Conservation (phyloP, 2,329 filamentous ascomycete genomes). For the Juglanconis juglandina region DNA sequence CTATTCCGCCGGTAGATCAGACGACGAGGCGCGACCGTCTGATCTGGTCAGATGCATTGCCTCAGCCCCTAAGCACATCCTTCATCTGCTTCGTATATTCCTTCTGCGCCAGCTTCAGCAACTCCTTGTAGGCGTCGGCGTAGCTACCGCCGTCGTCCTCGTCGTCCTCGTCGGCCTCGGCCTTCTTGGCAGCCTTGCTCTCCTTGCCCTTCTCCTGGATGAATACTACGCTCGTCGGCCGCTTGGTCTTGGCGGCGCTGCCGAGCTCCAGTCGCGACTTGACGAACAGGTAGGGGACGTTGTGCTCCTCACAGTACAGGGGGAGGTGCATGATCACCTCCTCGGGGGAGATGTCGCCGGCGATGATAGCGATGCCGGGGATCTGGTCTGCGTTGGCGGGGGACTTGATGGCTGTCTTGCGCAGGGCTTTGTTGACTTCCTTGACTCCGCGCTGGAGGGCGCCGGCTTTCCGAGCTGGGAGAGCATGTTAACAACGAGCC, state of each 20-base stretch:
- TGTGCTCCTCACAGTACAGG: constrained; percentile 96
- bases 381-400: constrained; percentile 52
- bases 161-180: constrained; percentile 41
- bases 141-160: constrained; percentile 57
- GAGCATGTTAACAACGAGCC: too few relatives aligned
- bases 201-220: constrained; percentile 56
- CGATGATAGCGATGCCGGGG: constrained; percentile 82
- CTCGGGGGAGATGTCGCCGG: constrained; percentile 95
- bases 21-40: too few relatives aligned
- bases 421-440: constrained; percentile 96
- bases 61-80: constrained; percentile 17
- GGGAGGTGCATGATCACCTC: constrained; percentile 98
- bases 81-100: constrained; percentile 56
- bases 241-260: constrained; percentile 89
- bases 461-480: constrained; percentile 85
- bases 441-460: constrained; percentile 97
- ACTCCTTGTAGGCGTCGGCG: constrained; percentile 59
- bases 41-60: too few relatives aligned
- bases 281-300: constrained; percentile 95
- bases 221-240: constrained; percentile 96
- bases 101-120: constrained; percentile 65
- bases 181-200: constrained; percentile 43
- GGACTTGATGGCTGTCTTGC: constrained; percentile 77
- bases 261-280: constrained; percentile 89
- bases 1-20: neutral